Conservation (phyloP, 148 eudicot genomes). For the Selenicereus undatus region DNA sequence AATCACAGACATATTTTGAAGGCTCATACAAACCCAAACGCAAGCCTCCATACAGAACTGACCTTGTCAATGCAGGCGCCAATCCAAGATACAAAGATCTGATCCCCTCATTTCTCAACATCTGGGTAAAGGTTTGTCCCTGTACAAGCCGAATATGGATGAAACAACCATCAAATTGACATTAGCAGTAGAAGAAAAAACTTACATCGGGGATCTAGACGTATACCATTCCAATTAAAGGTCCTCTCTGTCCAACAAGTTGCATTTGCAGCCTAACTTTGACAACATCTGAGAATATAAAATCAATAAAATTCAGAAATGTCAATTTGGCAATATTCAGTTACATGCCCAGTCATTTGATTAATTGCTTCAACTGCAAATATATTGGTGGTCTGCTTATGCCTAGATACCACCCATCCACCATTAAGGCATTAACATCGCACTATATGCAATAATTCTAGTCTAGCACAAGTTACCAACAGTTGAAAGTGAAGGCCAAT, state of each 20-base stretch:
- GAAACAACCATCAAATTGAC: conserved; percentile 3
- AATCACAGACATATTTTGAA: conserved; percentile 76
- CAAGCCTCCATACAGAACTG: conserved; percentile 95
- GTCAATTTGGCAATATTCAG: not conserved
- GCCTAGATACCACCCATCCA: not conserved
- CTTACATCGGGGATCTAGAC: not conserved
- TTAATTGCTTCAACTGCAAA: not conserved
- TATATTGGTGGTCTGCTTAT: not conserved
- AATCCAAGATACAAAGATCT: conserved; percentile 75
- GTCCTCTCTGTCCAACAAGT: conserved; percentile 90
- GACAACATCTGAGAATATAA: conserved; percentile 67
- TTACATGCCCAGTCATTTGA: not conserved
- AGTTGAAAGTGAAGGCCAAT: too few relatives aligned
- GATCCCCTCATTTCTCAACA: conserved; percentile 69
- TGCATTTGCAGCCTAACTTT: conserved; percentile 98
- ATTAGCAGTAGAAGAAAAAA: not conserved
- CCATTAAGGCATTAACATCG: not conserved
- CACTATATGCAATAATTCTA: not conserved
- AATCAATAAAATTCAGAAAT: conserved; percentile 5
- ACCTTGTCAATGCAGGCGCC: conserved; percentile 85
- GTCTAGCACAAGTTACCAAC: not conserved
- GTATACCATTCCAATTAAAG: conserved; percentile 78
- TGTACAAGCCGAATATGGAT: conserved; percentile 23
- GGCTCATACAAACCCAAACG: conserved; percentile 98
- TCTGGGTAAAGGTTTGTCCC: conserved; percentile 58